Conservation (phyloP, 2,329 filamentous ascomycete genomes). For the Beauveria medogensis region DNA sequence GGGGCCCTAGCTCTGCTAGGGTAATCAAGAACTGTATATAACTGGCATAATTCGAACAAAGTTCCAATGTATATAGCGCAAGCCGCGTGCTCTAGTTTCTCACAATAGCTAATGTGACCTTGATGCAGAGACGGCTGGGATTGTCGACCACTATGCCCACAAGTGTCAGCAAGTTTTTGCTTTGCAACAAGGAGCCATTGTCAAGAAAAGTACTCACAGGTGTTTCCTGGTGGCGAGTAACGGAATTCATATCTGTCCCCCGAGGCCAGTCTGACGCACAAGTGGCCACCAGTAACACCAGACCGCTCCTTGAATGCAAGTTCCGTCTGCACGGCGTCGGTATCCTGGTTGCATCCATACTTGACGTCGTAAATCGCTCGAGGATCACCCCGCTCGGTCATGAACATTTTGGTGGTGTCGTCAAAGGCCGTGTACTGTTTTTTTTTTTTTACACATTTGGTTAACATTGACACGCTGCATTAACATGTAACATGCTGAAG, state of each 20-base stretch:
- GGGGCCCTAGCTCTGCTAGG: not conserved
- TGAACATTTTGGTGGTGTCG: constrained; percentile 41
- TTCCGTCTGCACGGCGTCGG: constrained; percentile 30
- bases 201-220: constrained; percentile 19
- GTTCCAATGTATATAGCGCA: not conserved
- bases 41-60: not conserved
- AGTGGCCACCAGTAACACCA: constrained; percentile 25
- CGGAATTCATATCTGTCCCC: constrained; percentile 33
- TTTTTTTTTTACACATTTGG: not conserved
- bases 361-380: constrained; percentile 31
- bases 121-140: constrained; percentile 1
- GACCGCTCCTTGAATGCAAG: constrained; percentile 26
- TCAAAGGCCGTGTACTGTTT: constrained; percentile 35
- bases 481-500: not conserved
- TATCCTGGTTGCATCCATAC: constrained; percentile 34
- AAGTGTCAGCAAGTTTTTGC: not conserved
- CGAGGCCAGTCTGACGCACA: constrained; percentile 31
- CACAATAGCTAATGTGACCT: constrained; percentile 7
- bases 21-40: not conserved
- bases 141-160: constrained; percentile 1
- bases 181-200: not conserved
- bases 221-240: constrained; percentile 32
- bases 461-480: not conserved
- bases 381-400: constrained; percentile 36
- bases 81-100: not conserved